A percentile compares a stretch with the other conserved stretches of the same genome.
Conservation (phyloP, 352 stramenopile species). For the Peronospora farinosa region DNA sequence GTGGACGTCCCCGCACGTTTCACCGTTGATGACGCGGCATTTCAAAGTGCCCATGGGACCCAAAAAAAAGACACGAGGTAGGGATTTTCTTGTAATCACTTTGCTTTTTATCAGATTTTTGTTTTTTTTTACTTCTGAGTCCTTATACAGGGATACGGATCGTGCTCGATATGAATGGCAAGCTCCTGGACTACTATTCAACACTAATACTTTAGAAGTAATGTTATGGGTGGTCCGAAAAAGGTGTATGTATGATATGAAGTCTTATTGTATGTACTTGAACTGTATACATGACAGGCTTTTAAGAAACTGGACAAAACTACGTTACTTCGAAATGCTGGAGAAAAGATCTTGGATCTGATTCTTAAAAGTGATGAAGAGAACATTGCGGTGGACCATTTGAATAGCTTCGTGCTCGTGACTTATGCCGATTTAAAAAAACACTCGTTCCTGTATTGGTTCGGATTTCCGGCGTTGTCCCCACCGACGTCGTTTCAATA, state of each 20-base stretch:
- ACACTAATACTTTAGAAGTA: slow-evolving; percentile 86
- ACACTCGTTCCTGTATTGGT: slow-evolving; percentile 92
- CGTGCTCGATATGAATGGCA: slow-evolving; percentile 73
- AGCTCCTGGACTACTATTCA: slow-evolving; percentile 58
- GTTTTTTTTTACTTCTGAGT: too few species aligned
- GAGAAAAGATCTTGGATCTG: slow-evolving; percentile 32
- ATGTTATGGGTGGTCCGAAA: background rate
- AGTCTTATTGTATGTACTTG: too few species aligned
- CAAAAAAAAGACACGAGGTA: slow-evolving; percentile 3
- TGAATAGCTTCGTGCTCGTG: slow-evolving; percentile 86
- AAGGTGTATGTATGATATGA: background rate
- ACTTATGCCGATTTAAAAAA: slow-evolving; percentile 91
- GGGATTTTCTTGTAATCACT: slow-evolving; percentile 7
- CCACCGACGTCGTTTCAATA: slow-evolving; percentile 36
- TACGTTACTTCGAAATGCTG: slow-evolving; percentile 46
- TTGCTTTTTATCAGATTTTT: background rate
- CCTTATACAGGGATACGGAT: slow-evolving; percentile 27
- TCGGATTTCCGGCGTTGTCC: slow-evolving; percentile 83
- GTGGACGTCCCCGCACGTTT: slow-evolving; percentile 60
- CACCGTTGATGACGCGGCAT: slow-evolving; percentile 69
- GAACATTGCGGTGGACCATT: slow-evolving; percentile 29
- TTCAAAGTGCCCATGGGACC: slow-evolving; percentile 16
- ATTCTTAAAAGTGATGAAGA: slow-evolving; percentile 15
- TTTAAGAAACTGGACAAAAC: slow-evolving; percentile 85
- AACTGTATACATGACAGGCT: slow-evolving; percentile 18